Evolutionary conservation across 352 stramenopile species (phyloP).

Genomic region (Phytophthora ohioensis): DNA sequence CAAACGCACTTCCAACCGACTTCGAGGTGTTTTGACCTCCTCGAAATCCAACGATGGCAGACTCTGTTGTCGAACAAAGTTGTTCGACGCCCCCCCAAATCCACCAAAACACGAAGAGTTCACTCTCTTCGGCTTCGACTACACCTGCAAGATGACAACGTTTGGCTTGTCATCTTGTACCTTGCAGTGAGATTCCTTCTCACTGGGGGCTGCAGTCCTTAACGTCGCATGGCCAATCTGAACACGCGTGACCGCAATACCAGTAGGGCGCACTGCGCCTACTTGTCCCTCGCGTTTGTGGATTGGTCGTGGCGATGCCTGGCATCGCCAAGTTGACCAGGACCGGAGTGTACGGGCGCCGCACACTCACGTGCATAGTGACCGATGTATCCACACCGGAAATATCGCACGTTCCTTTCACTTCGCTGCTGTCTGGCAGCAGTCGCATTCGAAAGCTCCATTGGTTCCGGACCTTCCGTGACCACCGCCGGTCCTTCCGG

Average conservation of each 20-base stretch:
- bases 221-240: background rate
- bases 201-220: background rate
- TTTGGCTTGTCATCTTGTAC: background rate
- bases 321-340: too few relatives aligned
- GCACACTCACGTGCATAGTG: background rate
- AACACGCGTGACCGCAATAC: background rate
- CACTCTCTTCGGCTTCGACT: background rate
- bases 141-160: too few relatives aligned
- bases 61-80: conserved; percentile 1
- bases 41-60: background rate
- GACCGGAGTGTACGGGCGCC: background rate
- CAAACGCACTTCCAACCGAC: background rate
- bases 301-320: too few relatives aligned
- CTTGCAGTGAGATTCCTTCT: background rate
- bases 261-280: background rate
- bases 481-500: too few relatives aligned
- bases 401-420: background rate
- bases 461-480: background rate
- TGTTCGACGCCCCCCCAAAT: background rate
- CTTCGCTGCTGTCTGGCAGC: background rate
- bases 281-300: background rate
- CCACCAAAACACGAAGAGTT: background rate
- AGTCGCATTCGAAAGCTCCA: background rate
- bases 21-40: background rate
- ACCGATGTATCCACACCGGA: background rate